phyloP scores from a whole-genome alignment of 176 grass and related monocot species.

The Aegilops umbellulata region DNA sequence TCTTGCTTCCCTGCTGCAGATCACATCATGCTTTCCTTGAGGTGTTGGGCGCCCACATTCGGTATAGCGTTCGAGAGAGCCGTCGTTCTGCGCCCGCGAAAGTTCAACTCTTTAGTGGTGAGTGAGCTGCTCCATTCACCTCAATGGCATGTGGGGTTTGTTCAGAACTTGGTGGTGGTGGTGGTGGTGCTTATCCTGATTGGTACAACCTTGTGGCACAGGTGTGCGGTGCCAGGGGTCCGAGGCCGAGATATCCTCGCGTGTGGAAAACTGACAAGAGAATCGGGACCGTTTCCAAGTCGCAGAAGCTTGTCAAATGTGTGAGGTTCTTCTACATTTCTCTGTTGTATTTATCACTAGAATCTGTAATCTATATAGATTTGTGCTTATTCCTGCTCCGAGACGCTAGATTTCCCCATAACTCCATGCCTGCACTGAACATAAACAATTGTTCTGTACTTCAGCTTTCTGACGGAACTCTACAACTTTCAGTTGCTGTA shows the following conservation, averaged over 20 bases:
- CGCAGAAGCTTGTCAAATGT: constrained; percentile 88
- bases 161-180: neutral
- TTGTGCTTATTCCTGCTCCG: neutral
- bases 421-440: neutral
- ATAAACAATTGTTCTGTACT: neutral
- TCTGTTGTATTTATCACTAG: neutral
- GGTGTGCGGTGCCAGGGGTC: constrained; percentile 83
- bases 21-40: constrained; percentile 35
- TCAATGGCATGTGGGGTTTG: neutral
- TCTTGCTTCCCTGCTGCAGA: neutral
- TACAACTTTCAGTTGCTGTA: neutral
- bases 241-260: constrained; percentile 78
- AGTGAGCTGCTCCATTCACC: constrained; percentile 32
- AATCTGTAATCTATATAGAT: neutral
- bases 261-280: constrained; percentile 84
- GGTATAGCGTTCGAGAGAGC: neutral
- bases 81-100: neutral
- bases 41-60: constrained; percentile 19
- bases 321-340: constrained; percentile 62
- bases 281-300: constrained; percentile 90
- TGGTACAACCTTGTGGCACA: neutral
- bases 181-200: neutral
- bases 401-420: constrained; percentile 1
- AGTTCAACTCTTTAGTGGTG: constrained; percentile 44
- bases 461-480: neutral